phyloP scores from a whole-genome alignment of 2,329 filamentous ascomycete genomes.

The Sclerotinia nivalis region DNA sequence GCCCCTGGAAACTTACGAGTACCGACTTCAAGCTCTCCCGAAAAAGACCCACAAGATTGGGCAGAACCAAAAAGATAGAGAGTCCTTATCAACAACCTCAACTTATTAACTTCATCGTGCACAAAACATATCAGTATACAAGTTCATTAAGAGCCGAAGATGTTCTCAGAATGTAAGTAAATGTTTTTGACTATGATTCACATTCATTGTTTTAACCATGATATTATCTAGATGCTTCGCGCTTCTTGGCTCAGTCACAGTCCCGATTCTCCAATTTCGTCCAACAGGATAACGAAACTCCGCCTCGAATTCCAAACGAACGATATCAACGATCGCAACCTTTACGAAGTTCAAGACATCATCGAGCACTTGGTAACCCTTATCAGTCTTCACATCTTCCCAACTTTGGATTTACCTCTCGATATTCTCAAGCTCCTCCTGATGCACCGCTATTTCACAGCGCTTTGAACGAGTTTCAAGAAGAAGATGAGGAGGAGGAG shows the following conservation, averaged over 20 bases:
- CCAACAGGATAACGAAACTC: slow-evolving; percentile 51
- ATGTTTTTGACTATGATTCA: background rate
- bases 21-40: background rate
- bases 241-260: slow-evolving; percentile 94
- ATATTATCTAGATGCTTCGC: slow-evolving; percentile 70
- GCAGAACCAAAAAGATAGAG: background rate
- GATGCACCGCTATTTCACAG: slow-evolving; percentile 95
- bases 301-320: slow-evolving; percentile 42
- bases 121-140: background rate
- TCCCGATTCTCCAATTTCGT: slow-evolving; percentile 77
- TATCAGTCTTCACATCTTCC: slow-evolving; percentile 77
- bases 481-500: slow-evolving; percentile 91
- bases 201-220: slow-evolving; percentile 24
- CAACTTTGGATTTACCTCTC: slow-evolving; percentile 77
- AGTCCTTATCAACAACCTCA: slow-evolving; percentile 19
- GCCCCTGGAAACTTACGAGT: background rate
- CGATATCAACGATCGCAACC: slow-evolving; percentile 37
- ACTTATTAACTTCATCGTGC: slow-evolving; percentile 15
- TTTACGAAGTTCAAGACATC: slow-evolving; percentile 33
- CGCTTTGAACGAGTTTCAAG: slow-evolving; percentile 83
- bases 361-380: slow-evolving; percentile 61
- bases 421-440: slow-evolving; percentile 65
- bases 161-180: slow-evolving; percentile 43
- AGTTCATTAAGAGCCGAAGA: slow-evolving; percentile 27
- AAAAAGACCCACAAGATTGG: slow-evolving; percentile 10